Conservation (phyloP, 129 eudicot genomes). For the Mikania micrantha region DNA sequence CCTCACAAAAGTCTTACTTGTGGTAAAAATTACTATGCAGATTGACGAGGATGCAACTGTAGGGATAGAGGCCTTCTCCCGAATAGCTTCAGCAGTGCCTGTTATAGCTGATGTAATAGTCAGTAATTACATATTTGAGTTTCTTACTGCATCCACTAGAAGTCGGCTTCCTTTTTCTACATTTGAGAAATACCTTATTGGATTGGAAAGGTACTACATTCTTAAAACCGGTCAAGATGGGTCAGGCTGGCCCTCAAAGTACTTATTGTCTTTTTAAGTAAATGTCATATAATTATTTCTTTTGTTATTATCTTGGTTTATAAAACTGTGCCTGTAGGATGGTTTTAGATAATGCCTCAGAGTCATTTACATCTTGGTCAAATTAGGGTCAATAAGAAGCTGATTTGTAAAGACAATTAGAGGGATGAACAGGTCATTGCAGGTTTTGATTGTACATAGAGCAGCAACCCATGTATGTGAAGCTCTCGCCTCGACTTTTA, state of each 20-base stretch:
- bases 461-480: too few relatives aligned
- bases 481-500: too few relatives aligned
- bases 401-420: too few relatives aligned
- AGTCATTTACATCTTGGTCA: too few relatives aligned
- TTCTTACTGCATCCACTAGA: conserved; percentile 62
- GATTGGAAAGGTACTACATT: conserved; percentile 58
- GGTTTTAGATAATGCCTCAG: too few relatives aligned
- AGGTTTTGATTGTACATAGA: too few relatives aligned
- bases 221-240: not conserved
- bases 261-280: not conserved
- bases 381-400: too few relatives aligned
- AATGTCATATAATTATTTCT: not conserved
- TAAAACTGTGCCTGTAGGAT: too few relatives aligned
- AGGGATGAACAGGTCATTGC: too few relatives aligned
- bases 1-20: conserved; percentile 4
- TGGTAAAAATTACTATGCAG: conserved; percentile 38
- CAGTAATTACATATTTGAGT: conserved; percentile 65
- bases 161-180: conserved; percentile 68
- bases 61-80: conserved; percentile 74
- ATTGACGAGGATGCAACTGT: conserved; percentile 70
- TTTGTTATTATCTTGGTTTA: too few relatives aligned
- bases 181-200: conserved; percentile 79
- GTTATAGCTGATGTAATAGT: conserved; percentile 74
- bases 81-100: conserved; percentile 94
- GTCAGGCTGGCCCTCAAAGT: not conserved